Evolutionary conservation across 306 rosid species (phyloP).

Genomic region (Trifolium repens): DNA sequence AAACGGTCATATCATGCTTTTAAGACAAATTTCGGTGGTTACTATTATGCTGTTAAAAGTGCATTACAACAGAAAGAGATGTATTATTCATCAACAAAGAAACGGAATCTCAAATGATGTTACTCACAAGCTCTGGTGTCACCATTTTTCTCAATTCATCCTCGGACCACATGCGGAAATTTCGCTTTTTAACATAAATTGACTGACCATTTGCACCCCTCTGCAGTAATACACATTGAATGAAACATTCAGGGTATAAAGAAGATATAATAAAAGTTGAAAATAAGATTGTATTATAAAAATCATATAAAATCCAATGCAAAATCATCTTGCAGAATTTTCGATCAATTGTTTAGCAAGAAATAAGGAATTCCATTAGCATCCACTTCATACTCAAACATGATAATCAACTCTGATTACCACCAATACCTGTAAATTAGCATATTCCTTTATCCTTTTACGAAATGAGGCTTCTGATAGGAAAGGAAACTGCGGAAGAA

Average conservation of each 20-base stretch:
- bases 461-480: slow-evolving; percentile 78
- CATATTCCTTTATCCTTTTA: slow-evolving; percentile 81
- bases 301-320: not conserved
- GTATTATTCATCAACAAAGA: slow-evolving; percentile 32
- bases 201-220: slow-evolving; percentile 74
- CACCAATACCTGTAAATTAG: slow-evolving; percentile 74
- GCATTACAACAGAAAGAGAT: slow-evolving; percentile 28
- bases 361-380: slow-evolving; percentile 13
- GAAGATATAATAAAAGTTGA: slow-evolving; percentile 9
- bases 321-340: slow-evolving; percentile 15
- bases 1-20: slow-evolving; percentile 11
- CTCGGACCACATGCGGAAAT: slow-evolving; percentile 79
- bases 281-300: not conserved
- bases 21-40: slow-evolving; percentile 16
- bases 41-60: slow-evolving; percentile 19
- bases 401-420: not conserved
- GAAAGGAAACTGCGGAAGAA: slow-evolving; percentile 80
- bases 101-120: slow-evolving; percentile 29
- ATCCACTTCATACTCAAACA: slow-evolving; percentile 14
- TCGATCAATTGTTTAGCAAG: not conserved
- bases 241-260: slow-evolving; percentile 47
- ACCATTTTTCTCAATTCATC: slow-evolving; percentile 87
- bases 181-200: slow-evolving; percentile 82
- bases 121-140: slow-evolving; percentile 93
- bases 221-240: slow-evolving; percentile 57